Percentiles rank a stretch among this genome's conserved stretches.
These are phyloP conservation scores for Ophiorrhiza pumila DNA, from an alignment of 257 asterid species.

Conservation along the genomic window DNA sequence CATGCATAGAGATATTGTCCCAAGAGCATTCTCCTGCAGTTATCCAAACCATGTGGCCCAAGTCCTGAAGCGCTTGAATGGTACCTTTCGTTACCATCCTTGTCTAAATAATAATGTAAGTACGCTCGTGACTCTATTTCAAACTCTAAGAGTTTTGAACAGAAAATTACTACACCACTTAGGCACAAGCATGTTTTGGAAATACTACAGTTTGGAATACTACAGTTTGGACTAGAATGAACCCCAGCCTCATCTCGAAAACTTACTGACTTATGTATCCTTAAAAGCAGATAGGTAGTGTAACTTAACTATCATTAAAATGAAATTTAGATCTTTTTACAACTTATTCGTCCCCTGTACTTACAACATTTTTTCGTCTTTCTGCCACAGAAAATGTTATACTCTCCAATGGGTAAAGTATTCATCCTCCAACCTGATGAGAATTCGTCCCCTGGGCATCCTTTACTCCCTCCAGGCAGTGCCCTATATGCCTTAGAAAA, in stretches of 20 bases:
- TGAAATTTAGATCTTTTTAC: not conserved
- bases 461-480: constrained; percentile 66
- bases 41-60: constrained; percentile 72
- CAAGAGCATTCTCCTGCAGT: constrained; percentile 86
- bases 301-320: not conserved
- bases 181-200: not conserved
- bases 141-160: not conserved
- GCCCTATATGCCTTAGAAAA: constrained; percentile 49
- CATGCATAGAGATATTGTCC: constrained; percentile 91
- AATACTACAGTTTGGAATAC: not conserved
- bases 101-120: constrained; percentile 81
- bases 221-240: too few relatives aligned
- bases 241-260: too few relatives aligned
- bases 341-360: too few relatives aligned
- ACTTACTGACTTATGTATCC: too few relatives aligned
- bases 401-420: constrained; percentile 80
- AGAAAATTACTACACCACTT: not conserved
- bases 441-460: constrained; percentile 70
- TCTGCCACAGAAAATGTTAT: constrained; percentile 52
- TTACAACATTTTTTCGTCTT: not conserved
- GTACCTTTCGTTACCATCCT: constrained; percentile 64
- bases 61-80: constrained; percentile 63
- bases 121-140: not conserved
- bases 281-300: too few relatives aligned
- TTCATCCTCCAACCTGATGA: constrained; percentile 85